phyloP scores from a whole-genome alignment of 495 filamentous ascomycete genomes.

The Penicillium desertorum region DNA sequence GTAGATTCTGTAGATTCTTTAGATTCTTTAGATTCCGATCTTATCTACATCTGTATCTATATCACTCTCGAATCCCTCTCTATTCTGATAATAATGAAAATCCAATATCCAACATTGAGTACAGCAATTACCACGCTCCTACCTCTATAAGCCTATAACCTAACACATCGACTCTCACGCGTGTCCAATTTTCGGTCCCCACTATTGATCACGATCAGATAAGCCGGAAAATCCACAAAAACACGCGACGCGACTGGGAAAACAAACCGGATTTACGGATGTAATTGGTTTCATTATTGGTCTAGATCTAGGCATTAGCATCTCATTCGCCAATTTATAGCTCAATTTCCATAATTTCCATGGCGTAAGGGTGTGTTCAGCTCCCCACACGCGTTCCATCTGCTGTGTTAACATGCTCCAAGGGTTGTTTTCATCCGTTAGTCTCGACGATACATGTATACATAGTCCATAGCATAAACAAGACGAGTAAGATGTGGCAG shows the following conservation, averaged over 20 bases:
- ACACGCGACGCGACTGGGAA: conserved; percentile 28
- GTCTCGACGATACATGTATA: neutral
- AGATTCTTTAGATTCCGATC: conserved; percentile 4
- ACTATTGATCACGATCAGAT: conserved; percentile 33
- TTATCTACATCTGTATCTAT: conserved; percentile 7
- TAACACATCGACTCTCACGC: conserved; percentile 13
- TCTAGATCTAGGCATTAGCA: conserved; percentile 9
- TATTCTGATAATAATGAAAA: neutral
- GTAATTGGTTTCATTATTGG: conserved; percentile 14
- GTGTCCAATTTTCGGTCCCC: conserved; percentile 21
- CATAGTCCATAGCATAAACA: neutral
- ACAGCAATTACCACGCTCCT: neutral
- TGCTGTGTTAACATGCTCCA: neutral
- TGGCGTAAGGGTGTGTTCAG: conserved; percentile 2
- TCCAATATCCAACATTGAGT: too few species aligned
- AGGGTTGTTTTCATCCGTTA: neutral
- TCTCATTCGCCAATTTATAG: conserved; percentile 4
- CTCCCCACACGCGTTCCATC: conserved; percentile 9
- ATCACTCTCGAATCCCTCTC: neutral
- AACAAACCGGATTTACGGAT: conserved; percentile 32
- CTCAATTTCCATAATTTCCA: neutral
- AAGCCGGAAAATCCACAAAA: conserved; percentile 19
- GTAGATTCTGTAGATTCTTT: neutral
- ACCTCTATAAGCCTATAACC: neutral
- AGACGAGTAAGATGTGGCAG: conserved; percentile 2